Base-by-base conservation (phyloP, 2,329 filamentous ascomycete genomes). In the Microthyrium microscopicum region DNA sequence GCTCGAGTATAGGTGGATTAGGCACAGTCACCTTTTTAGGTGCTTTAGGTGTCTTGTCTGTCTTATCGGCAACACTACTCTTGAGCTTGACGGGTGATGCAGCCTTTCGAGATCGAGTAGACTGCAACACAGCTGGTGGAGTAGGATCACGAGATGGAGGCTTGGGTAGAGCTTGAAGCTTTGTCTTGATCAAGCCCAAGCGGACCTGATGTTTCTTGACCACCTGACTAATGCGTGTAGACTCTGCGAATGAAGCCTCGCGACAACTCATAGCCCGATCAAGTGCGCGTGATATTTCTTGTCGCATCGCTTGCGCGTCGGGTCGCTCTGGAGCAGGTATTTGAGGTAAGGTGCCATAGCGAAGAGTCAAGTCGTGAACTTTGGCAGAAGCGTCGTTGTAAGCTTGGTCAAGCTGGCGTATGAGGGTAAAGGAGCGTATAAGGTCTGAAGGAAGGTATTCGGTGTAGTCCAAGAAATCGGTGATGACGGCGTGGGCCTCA, bases 401-500 rank as follows among this genome's bases (percentile, higher is more conserved):
- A 33, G 52, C 52, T 22, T 48, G 44, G 39, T 66, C 59, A 41
- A 66, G 60, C 39, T 64, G 56, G 41, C 62, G 60, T 44, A 77
- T 73, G 37, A 77, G 58, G 33, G 66, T 70, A 34, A 77, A 55
- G 40, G 71, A 74, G 44, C 72, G 70, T 38, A 66, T 61, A 17
- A 77, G 57, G 48, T 76, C 71, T 7, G 71, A 69, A 21, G 72
- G 72, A 37, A 74, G 72, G 58, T 73, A 74, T 53, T 77, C 72
- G 40, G 72, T 77, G 53, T 76, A 77, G 51, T 75, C 70, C 38
- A 75, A 66, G 51, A 72, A 77, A 50, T 77, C 72, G 41, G 70
- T 73, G 29, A 77, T 67, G 18, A 71, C 74, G 21, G 70, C 68
- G 47, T 75, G 70, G 36, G 70, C 68, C 46, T 77, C 72, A 21